Conservation (phyloP, 768 basidiomycete species). For the Vararia minispora region DNA sequence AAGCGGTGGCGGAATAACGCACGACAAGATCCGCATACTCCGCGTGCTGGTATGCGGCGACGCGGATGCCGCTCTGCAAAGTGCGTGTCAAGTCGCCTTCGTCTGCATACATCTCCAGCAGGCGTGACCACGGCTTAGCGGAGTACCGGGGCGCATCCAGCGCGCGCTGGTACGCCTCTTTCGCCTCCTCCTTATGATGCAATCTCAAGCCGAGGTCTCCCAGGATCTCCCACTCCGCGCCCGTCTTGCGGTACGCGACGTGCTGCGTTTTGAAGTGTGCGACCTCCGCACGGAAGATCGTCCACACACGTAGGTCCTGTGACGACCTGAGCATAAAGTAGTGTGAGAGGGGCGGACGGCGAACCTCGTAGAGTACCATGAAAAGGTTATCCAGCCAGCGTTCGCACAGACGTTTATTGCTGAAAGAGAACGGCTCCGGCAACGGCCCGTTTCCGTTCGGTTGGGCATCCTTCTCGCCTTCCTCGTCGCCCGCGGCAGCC, state of each 20-base stretch:
- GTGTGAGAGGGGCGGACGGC: slow-evolving; percentile 12
- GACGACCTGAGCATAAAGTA: background rate
- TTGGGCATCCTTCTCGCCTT: slow-evolving; percentile 18
- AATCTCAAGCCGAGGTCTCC: slow-evolving; percentile 90
- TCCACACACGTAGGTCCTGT: slow-evolving; percentile 96
- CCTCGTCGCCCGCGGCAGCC: slow-evolving; percentile 25
- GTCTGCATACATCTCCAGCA: slow-evolving; percentile 94
- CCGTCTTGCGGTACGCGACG: slow-evolving; percentile 95
- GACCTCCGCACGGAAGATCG: slow-evolving; percentile 96
- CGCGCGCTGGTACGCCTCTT: slow-evolving; percentile 94
- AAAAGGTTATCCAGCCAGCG: slow-evolving; percentile 97
- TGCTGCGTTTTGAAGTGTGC: slow-evolving; percentile 99
- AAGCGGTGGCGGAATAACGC: slow-evolving; percentile 21
- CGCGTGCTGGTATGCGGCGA: slow-evolving; percentile 86
- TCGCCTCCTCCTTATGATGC: slow-evolving; percentile 96
- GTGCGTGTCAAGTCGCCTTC: slow-evolving; percentile 89
- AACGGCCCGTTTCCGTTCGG: slow-evolving; percentile 4
- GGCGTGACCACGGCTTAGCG: slow-evolving; percentile 84
- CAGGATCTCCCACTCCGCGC: slow-evolving; percentile 95
- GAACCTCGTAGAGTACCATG: slow-evolving; percentile 95
- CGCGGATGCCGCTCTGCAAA: slow-evolving; percentile 84
- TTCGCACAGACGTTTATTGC: slow-evolving; percentile 93
- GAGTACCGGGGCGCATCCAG: slow-evolving; percentile 81
- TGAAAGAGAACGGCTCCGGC: slow-evolving; percentile 75
- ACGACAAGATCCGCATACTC: slow-evolving; percentile 88